Conservation (phyloP, 495 filamentous ascomycete genomes). For the Penicillium parvum region DNA sequence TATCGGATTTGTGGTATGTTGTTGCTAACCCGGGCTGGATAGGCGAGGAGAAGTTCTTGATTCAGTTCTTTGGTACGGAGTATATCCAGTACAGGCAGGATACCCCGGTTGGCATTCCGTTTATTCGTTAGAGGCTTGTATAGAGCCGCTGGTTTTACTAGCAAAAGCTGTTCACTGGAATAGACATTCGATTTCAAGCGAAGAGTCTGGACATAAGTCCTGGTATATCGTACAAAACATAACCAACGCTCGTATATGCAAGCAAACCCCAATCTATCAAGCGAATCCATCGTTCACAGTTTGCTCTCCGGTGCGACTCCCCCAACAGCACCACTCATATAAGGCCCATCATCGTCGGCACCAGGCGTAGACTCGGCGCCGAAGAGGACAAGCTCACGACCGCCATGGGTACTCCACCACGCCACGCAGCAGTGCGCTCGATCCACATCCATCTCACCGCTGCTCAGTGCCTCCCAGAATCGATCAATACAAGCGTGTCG, state of each 20-base stretch:
- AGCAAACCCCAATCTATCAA: not conserved
- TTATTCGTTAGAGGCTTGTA: slow-evolving; percentile 33
- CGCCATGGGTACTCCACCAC: slow-evolving; percentile 80
- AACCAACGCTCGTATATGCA: slow-evolving; percentile 8
- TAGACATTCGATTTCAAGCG: not conserved
- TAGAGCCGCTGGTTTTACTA: not conserved
- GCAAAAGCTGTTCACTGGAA: not conserved
- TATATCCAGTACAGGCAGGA: slow-evolving; percentile 68
- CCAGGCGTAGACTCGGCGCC: slow-evolving; percentile 35
- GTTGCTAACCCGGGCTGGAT: slow-evolving; percentile 3
- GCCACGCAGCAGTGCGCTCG: slow-evolving; percentile 71
- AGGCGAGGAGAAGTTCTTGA: slow-evolving; percentile 74
- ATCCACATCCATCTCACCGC: slow-evolving; percentile 91
- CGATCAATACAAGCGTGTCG: slow-evolving; percentile 62
- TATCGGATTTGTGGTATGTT: not conserved
- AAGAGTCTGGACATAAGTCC: not conserved
- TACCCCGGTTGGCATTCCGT: slow-evolving; percentile 74
- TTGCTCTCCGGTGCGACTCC: slow-evolving; percentile 40
- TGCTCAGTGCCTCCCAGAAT: slow-evolving; percentile 80
- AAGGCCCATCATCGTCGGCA: slow-evolving; percentile 27
- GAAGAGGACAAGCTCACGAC: slow-evolving; percentile 60
- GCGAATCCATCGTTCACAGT: no score
- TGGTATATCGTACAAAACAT: slow-evolving; percentile 17
- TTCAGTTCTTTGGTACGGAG: slow-evolving; percentile 78
- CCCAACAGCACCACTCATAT: slow-evolving; percentile 59